These are phyloP conservation scores for Penicillium parvum DNA, from an alignment of 495 filamentous ascomycete genomes.

Conservation along the genomic window DNA sequence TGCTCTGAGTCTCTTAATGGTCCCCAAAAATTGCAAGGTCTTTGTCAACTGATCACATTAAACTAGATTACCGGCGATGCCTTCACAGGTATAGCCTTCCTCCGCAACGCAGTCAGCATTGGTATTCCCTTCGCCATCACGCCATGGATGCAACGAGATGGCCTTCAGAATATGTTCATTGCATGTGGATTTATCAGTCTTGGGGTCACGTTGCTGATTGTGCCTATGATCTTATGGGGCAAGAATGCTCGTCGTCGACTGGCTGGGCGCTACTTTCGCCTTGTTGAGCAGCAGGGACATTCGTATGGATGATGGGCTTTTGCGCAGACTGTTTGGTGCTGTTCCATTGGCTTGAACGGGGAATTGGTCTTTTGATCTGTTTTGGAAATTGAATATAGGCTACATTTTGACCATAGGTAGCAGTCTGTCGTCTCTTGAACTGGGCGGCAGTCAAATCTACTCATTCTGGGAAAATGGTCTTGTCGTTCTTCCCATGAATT, in stretches of 20 bases:
- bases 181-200: constrained; percentile 29
- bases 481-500: too few species aligned
- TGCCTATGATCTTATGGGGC: constrained; percentile 29
- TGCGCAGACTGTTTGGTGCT: not conserved
- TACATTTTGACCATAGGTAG: too few species aligned
- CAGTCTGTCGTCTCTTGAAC: too few species aligned
- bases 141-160: constrained; percentile 28
- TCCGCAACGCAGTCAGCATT: constrained; percentile 31
- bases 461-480: too few species aligned
- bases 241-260: constrained; percentile 18
- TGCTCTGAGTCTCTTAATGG: not conserved
- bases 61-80: constrained; percentile 35
- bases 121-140: constrained; percentile 33
- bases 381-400: too few species aligned
- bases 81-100: constrained; percentile 31
- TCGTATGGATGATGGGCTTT: not conserved
- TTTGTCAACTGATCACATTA: not conserved
- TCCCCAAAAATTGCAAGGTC: not conserved
- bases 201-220: constrained; percentile 12
- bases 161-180: constrained; percentile 33
- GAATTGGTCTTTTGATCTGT: not conserved
- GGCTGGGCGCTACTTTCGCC: constrained; percentile 12
- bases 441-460: too few species aligned
- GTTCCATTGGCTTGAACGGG: too few species aligned
- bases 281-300: constrained; percentile 16